phyloP scores from a whole-genome alignment of 805 yeast species.

The Kazachstania africana region DNA sequence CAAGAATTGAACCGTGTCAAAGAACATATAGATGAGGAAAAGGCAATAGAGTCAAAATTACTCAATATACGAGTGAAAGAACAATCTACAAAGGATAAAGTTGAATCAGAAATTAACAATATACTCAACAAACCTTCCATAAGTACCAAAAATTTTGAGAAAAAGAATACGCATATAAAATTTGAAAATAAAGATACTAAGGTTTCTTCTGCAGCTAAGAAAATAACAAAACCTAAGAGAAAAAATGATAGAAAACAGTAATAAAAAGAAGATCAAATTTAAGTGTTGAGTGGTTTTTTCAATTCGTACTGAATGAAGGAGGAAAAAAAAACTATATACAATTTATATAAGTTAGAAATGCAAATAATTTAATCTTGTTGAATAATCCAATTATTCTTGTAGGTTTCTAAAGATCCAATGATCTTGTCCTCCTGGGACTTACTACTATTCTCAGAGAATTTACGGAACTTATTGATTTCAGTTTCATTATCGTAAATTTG shows the following conservation, averaged over 20 bases:
- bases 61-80: constrained; percentile 4
- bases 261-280: not conserved
- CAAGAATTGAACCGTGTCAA: constrained; percentile 55
- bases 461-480: constrained; percentile 7
- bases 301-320: too few relatives aligned
- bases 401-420: constrained; percentile 27
- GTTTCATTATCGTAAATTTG: constrained; percentile 9
- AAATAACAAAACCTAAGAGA: not conserved
- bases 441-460: constrained; percentile 19
- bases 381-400: constrained; percentile 28
- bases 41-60: constrained; percentile 6
- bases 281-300: not conserved
- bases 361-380: constrained; percentile 16
- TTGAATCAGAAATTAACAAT: constrained; percentile 37
- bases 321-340: not conserved
- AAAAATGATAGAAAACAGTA: not conserved
- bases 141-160: constrained; percentile 39
- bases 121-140: constrained; percentile 35
- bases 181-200: constrained; percentile 25
- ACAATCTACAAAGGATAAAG: constrained; percentile 16
- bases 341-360: constrained; percentile 1
- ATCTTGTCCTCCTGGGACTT: constrained; percentile 23
- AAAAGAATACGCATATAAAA: constrained; percentile 43
- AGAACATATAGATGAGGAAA: constrained; percentile 50
- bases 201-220: not conserved